Evolutionary conservation across 306 rosid genomes (phyloP).

Genomic region (Pterocarpus macrocarpus): DNA sequence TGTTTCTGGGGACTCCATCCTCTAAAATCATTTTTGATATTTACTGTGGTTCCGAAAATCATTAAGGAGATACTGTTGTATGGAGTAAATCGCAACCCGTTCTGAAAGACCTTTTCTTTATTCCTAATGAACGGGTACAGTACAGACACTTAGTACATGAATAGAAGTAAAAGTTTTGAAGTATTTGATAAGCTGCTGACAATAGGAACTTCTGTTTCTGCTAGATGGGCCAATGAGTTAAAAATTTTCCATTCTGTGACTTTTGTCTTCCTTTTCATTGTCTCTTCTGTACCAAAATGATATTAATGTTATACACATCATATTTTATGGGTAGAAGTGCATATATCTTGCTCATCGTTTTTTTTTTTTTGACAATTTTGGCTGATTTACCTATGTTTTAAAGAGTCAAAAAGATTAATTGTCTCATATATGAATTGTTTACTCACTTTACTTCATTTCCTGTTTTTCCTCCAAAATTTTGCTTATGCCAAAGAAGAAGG

Average conservation of each 20-base stretch:
- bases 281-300: too few species aligned
- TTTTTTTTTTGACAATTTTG: too few species aligned
- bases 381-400: too few species aligned
- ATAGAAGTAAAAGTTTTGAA: background rate
- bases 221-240: background rate
- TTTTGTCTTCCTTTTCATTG: too few species aligned
- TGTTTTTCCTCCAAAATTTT: background rate
- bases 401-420: too few species aligned
- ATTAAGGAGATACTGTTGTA: too few species aligned
- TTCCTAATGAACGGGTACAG: background rate
- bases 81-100: background rate
- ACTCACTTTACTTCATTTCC: conserved; percentile 14
- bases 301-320: too few species aligned
- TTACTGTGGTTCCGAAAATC: too few species aligned
- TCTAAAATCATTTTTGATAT: background rate
- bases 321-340: too few species aligned
- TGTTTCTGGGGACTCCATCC: background rate
- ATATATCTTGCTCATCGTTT: too few species aligned
- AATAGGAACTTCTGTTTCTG: conserved; percentile 6
- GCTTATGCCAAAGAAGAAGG: conserved; percentile 50
- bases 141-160: background rate
- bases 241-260: too few species aligned
- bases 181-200: background rate
- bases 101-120: background rate
- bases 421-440: background rate